phyloP scores from a whole-genome alignment of 2,329 filamentous ascomycete genomes.

The Aspergillus sp. region DNA sequence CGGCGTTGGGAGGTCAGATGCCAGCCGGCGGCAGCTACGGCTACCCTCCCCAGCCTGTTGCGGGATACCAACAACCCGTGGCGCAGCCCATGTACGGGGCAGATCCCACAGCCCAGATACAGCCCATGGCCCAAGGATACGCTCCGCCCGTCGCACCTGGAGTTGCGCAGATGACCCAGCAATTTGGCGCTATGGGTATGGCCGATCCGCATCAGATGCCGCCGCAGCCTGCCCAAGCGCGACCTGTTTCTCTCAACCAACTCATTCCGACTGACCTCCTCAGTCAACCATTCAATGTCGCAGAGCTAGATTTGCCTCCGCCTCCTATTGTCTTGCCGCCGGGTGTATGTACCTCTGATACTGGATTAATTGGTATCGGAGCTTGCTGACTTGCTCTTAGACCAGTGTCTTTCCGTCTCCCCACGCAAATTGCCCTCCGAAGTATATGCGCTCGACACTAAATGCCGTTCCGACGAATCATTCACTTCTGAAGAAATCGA shows the following conservation, averaged over 20 bases:
- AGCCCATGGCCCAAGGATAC: conserved; percentile 62
- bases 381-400: conserved; percentile 47
- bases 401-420: conserved; percentile 86
- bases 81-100: conserved; percentile 38
- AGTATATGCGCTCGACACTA: conserved; percentile 90
- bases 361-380: neutral
- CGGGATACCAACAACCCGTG: conserved; percentile 34
- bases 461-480: conserved; percentile 91
- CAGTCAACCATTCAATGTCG: conserved; percentile 87
- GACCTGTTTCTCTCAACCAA: conserved; percentile 63
- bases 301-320: conserved; percentile 83
- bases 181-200: conserved; percentile 73
- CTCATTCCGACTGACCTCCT: conserved; percentile 87
- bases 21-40: conserved; percentile 56
- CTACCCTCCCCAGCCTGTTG: conserved; percentile 46
- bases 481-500: conserved; percentile 92
- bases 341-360: conserved; percentile 59
- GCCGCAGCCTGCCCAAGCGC: conserved; percentile 39
- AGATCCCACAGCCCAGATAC: conserved; percentile 38
- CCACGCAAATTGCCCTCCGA: conserved; percentile 81
- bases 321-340: conserved; percentile 85
- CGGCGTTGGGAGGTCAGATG: conserved; percentile 46
- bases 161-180: conserved; percentile 68
- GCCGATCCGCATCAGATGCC: conserved; percentile 50
- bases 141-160: conserved; percentile 49